Evolutionary conservation across 345 rosid species (phyloP).

Genomic region (Clarkia xantiana): DNA sequence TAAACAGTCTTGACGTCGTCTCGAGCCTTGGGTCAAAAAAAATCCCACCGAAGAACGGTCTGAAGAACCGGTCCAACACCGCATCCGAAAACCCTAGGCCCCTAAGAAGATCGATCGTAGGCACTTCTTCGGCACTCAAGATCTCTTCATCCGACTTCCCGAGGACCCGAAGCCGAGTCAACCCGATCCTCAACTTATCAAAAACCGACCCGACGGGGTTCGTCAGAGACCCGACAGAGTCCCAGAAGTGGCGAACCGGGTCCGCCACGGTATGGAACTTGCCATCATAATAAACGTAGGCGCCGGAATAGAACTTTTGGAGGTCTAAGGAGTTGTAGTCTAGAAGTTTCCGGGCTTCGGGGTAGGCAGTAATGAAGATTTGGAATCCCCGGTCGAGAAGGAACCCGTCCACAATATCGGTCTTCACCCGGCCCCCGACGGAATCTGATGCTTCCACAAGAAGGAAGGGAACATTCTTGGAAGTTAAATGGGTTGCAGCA

Average conservation of each 20-base stretch:
- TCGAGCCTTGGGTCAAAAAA: slow-evolving; percentile 69
- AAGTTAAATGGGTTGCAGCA: slow-evolving; percentile 55
- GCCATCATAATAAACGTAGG: slow-evolving; percentile 44
- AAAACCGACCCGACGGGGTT: slow-evolving; percentile 70
- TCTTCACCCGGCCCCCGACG: slow-evolving; percentile 84
- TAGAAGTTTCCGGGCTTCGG: slow-evolving; percentile 71
- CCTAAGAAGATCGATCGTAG: slow-evolving; percentile 36
- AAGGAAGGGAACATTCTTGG: slow-evolving; percentile 45
- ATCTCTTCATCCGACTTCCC: slow-evolving; percentile 45
- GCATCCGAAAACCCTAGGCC: slow-evolving; percentile 56
- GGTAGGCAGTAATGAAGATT: slow-evolving; percentile 87
- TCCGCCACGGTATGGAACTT: slow-evolving; percentile 75
- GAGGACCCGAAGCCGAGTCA: slow-evolving; percentile 43
- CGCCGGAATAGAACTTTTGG: slow-evolving; percentile 69
- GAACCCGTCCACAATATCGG: slow-evolving; percentile 69
- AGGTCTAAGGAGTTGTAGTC: slow-evolving; percentile 43
- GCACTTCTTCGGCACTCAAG: slow-evolving; percentile 28
- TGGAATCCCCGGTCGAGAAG: slow-evolving; percentile 91
- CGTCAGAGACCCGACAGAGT: slow-evolving; percentile 42
- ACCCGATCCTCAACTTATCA: slow-evolving; percentile 67
- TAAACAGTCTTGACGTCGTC: slow-evolving; percentile 70
- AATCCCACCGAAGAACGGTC: slow-evolving; percentile 85
- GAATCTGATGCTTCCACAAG: slow-evolving; percentile 71
- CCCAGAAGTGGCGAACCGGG: slow-evolving; percentile 65
- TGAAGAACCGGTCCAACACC: slow-evolving; percentile 45